phyloP scores from a whole-genome alignment of 2,329 filamentous ascomycete genomes.

The Aspergillus spinulosporus region DNA sequence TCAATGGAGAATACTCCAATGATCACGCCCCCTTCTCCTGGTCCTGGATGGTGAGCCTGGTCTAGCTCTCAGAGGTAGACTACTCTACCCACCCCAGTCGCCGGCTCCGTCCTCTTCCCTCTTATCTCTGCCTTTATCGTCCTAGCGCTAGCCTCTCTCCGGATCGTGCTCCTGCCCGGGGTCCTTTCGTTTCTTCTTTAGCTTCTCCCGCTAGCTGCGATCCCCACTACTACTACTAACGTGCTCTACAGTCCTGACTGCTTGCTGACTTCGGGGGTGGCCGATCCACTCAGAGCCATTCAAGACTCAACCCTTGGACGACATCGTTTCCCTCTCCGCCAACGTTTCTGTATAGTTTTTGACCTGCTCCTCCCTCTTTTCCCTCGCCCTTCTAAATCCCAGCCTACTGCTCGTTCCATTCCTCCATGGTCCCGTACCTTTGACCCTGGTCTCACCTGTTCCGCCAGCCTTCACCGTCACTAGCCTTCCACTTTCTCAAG shows the following conservation, averaged over 20 bases:
- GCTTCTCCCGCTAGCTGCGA: slow-evolving; percentile 9
- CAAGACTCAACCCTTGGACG: slow-evolving; percentile 10
- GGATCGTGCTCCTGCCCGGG: slow-evolving; percentile 18
- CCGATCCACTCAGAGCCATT: slow-evolving; percentile 24
- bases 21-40: not conserved
- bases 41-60: not conserved
- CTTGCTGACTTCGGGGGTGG: slow-evolving; percentile 24
- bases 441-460: not conserved
- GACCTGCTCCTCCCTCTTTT: slow-evolving; percentile 8
- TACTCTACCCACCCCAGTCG: slow-evolving; percentile 11
- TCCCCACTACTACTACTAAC: slow-evolving; percentile 17
- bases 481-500: not conserved
- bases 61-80: slow-evolving; percentile 1
- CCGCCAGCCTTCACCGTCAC: not conserved
- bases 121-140: slow-evolving; percentile 15
- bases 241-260: slow-evolving; percentile 12
- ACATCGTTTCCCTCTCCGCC: slow-evolving; percentile 1
- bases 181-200: slow-evolving; percentile 14
- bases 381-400: slow-evolving; percentile 6
- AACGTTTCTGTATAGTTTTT: slow-evolving; percentile 9
- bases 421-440: slow-evolving; percentile 13
- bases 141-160: slow-evolving; percentile 18
- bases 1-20: not conserved
- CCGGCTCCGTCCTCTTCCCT: slow-evolving; percentile 18
- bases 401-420: slow-evolving; percentile 8